phyloP scores from a whole-genome alignment of 345 rosid genomes.

The Brassica cretica region DNA sequence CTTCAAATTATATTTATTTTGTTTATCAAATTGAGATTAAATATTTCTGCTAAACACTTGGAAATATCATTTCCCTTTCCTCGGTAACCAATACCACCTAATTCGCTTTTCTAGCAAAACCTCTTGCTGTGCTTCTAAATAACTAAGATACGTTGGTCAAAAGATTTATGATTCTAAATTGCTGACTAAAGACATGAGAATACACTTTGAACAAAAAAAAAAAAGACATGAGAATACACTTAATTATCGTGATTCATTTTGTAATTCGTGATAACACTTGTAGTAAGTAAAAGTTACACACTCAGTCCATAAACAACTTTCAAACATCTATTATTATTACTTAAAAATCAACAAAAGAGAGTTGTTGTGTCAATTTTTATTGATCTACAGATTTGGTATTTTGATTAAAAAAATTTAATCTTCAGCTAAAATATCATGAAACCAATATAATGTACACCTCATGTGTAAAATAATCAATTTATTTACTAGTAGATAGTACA shows the following conservation, averaged over 20 bases:
- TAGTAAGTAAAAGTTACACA: neutral
- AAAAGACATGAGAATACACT: neutral
- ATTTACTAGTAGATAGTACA: neutral
- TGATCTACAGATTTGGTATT: neutral
- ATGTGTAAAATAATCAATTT: neutral
- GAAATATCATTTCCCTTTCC: neutral
- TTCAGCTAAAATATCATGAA: neutral
- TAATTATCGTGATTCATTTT: neutral
- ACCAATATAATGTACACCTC: neutral
- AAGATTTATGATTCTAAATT: neutral
- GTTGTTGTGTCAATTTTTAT: neutral
- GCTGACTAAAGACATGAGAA: neutral
- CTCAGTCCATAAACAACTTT: neutral
- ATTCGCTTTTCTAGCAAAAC: neutral
- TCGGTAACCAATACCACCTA: neutral
- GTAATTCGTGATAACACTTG: neutral
- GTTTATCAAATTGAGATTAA: neutral
- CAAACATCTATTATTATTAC: neutral
- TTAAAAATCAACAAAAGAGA: neutral
- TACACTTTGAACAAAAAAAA: neutral
- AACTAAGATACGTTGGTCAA: neutral
- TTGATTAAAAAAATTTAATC: neutral
- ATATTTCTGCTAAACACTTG: neutral
- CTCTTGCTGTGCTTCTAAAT: neutral
- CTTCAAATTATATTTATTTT: slow-evolving; percentile 7